Evolutionary conservation across 805 yeast species (phyloP).

Genomic region (Saturnispora besseyi): DNA sequence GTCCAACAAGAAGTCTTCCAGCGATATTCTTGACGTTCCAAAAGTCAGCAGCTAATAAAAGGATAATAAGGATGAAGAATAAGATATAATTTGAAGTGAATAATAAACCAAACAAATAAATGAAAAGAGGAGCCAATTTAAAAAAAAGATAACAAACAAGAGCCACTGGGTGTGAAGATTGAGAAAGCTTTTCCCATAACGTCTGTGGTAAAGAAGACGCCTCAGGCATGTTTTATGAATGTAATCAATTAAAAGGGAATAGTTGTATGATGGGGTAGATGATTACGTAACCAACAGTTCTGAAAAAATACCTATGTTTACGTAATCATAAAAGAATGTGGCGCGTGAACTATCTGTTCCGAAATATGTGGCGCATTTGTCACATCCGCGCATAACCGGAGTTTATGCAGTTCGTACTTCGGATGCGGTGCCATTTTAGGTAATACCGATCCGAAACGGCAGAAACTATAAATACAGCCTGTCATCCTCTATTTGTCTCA

Average conservation of each 20-base stretch:
- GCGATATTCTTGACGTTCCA: slow-evolving; percentile 90
- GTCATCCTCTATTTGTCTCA: neutral
- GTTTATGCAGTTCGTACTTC: neutral
- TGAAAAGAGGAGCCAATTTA: slow-evolving; percentile 52
- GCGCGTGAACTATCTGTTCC: neutral
- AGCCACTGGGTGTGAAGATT: slow-evolving; percentile 82
- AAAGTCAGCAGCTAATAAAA: slow-evolving; percentile 80
- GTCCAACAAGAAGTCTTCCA: slow-evolving; percentile 83
- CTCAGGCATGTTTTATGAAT: neutral
- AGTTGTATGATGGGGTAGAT: neutral
- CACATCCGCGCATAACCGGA: neutral
- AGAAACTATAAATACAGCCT: neutral
- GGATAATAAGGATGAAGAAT: slow-evolving; percentile 68
- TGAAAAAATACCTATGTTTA: neutral
- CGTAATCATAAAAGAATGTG: neutral
- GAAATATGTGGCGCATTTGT: neutral
- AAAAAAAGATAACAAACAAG: slow-evolving; percentile 53
- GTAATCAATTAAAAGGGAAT: neutral
- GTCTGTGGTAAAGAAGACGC: slow-evolving; percentile 21
- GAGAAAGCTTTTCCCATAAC: slow-evolving; percentile 40
- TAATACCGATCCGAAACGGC: neutral
- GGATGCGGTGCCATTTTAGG: neutral
- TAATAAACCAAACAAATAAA: slow-evolving; percentile 63
- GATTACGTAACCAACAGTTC: neutral
- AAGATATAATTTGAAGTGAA: slow-evolving; percentile 60